Conservation (phyloP, 306 rosid species). For the Trifolium fragiferum region DNA sequence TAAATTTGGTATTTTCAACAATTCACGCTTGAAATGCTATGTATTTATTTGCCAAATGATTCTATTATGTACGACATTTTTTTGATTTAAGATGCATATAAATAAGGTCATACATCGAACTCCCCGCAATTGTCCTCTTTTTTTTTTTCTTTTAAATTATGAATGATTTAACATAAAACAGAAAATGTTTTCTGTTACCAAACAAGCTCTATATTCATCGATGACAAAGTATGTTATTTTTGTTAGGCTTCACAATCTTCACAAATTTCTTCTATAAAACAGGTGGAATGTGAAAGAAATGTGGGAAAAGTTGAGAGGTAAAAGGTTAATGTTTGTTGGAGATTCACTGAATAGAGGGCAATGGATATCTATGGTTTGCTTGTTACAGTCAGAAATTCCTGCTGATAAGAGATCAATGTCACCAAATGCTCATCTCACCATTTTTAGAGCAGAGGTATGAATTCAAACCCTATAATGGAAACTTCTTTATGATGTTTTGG, state of each 20-base stretch:
- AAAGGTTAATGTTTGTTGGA: constrained; percentile 97
- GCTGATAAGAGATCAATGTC: constrained; percentile 84
- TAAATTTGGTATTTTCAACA: neutral
- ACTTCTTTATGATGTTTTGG: neutral
- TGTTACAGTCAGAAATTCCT: constrained; percentile 90
- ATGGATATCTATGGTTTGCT: constrained; percentile 95
- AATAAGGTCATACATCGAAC: no score
- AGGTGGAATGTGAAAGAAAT: constrained; percentile 79
- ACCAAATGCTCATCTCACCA: constrained; percentile 91
- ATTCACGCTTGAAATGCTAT: neutral
- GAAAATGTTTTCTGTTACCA: neutral
- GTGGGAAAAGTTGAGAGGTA: constrained; percentile 94
- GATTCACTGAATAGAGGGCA: constrained; percentile 97
- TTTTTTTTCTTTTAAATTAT: neutral
- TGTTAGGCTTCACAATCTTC: constrained; percentile 10
- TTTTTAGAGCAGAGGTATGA: constrained; percentile 88
- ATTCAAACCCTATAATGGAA: constrained; percentile 11
- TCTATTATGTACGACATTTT: neutral
- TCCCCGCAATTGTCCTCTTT: no score
- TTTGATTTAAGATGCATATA: no score
- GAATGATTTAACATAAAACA: neutral
- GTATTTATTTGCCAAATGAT: neutral
- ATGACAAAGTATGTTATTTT: constrained; percentile 4
- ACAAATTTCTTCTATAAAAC: constrained; percentile 40
- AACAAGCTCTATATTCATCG: neutral